Evolutionary conservation across 2,329 filamentous ascomycete species (phyloP).

Genomic region (Penicillium thymicola): DNA sequence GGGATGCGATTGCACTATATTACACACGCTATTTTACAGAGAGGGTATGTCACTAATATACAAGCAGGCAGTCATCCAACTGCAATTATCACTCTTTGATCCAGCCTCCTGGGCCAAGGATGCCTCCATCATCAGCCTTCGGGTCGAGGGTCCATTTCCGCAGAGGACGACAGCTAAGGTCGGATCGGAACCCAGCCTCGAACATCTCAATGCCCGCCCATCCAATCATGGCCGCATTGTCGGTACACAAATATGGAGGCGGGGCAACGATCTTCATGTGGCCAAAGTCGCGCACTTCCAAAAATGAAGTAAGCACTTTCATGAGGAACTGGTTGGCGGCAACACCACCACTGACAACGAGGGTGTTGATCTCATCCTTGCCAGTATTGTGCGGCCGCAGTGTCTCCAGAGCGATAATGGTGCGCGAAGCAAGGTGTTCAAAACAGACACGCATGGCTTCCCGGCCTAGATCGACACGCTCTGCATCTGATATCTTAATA

Average conservation of each 20-base stretch:
- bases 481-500: constrained; percentile 48
- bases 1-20: constrained; percentile 1
- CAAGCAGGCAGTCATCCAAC: constrained; percentile 7
- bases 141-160: constrained; percentile 74
- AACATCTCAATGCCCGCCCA: constrained; percentile 95
- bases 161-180: constrained; percentile 58
- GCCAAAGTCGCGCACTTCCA: constrained; percentile 65
- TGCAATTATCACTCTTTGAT: constrained; percentile 34
- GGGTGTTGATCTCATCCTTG: constrained; percentile 48
- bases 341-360: constrained; percentile 88
- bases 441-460: constrained; percentile 78
- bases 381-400: constrained; percentile 20
- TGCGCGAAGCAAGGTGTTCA: constrained; percentile 76
- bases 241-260: constrained; percentile 76
- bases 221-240: constrained; percentile 97
- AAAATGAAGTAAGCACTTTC: constrained; percentile 58
- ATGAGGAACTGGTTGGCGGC: constrained; percentile 79
- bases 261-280: constrained; percentile 67
- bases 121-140: constrained; percentile 58
- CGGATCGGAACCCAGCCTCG: constrained; percentile 67
- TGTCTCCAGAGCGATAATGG: constrained; percentile 64
- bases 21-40: neutral
- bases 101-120: constrained; percentile 62
- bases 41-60: constrained; percentile 24
- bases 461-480: constrained; percentile 67